phyloP scores from a whole-genome alignment of 192 early-diverging fungal species.

The Radiomyces spectabilis region DNA sequence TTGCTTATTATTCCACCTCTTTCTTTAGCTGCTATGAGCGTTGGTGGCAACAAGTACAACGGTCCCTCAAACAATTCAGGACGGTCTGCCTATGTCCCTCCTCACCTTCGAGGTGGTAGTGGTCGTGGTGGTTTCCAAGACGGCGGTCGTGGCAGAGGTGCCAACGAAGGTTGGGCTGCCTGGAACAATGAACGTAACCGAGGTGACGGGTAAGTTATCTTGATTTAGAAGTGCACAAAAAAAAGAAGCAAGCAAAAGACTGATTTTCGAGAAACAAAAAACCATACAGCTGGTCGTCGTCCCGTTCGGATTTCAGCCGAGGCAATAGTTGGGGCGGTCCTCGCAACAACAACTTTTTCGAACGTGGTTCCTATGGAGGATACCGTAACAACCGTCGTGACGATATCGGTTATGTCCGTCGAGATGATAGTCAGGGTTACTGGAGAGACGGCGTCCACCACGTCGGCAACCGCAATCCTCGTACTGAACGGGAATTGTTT shows the following conservation, averaged over 20 bases:
- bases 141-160: conserved; percentile 8
- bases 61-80: conserved; percentile 17
- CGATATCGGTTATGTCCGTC: conserved; percentile 29
- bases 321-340: conserved; percentile 33
- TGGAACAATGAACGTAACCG: conserved; percentile 12
- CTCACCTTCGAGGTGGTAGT: conserved; percentile 48
- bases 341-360: conserved; percentile 32
- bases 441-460: conserved; percentile 79
- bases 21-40: conserved; percentile 59
- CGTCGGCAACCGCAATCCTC: conserved; percentile 68
- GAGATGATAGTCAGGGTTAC: conserved; percentile 41
- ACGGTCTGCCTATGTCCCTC: conserved; percentile 56
- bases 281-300: conserved; percentile 7
- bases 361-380: conserved; percentile 29
- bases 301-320: conserved; percentile 19
- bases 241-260: background rate
- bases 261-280: background rate
- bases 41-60: conserved; percentile 49
- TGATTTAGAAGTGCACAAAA: background rate
- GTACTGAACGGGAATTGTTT: conserved; percentile 76
- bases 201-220: background rate
- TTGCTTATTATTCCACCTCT: background rate
- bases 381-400: conserved; percentile 36
- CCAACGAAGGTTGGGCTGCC: conserved; percentile 28
- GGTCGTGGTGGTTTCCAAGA: conserved; percentile 23